These are phyloP conservation scores for Penicillium sp. DNA, from an alignment of 2,329 filamentous ascomycete genomes.

Conservation along the genomic window DNA sequence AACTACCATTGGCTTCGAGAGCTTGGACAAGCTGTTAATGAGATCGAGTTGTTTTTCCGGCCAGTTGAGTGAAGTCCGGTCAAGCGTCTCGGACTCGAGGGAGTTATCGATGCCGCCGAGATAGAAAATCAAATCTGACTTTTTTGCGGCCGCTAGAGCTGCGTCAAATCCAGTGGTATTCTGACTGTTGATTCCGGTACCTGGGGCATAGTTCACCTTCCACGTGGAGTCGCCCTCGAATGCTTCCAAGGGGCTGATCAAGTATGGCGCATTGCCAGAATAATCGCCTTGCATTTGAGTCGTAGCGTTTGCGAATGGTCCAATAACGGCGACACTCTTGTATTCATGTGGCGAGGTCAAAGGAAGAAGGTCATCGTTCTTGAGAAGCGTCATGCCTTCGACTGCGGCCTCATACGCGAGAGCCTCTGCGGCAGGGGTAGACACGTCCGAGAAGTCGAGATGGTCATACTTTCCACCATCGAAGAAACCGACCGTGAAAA, in stretches of 20 bases:
- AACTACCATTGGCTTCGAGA: conserved; percentile 29
- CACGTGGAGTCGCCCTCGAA: background rate
- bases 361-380: conserved; percentile 54
- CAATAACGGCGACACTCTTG: conserved; percentile 54
- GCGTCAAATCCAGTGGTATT: background rate
- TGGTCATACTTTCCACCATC: conserved; percentile 53
- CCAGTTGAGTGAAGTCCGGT: conserved; percentile 2
- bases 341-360: conserved; percentile 35
- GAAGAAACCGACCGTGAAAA: conserved; percentile 55
- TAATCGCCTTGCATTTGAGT: conserved; percentile 62
- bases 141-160: conserved; percentile 27
- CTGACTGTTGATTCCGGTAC: background rate
- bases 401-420: conserved; percentile 57
- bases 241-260: conserved; percentile 39
- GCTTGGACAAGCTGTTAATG: background rate
- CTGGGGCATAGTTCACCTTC: conserved; percentile 1
- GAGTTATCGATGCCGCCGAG: conserved; percentile 40
- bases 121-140: conserved; percentile 50
- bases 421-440: conserved; percentile 54
- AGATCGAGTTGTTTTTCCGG: conserved; percentile 8
- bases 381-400: conserved; percentile 52
- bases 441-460: conserved; percentile 58
- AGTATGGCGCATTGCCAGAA: conserved; percentile 51
- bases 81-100: conserved; percentile 19
- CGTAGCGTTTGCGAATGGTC: conserved; percentile 59